A percentile compares a stretch with the other conserved stretches of the same genome.
These are phyloP conservation scores for Chlamydomonas asymmetrica DNA, from an alignment of 139 green algal genomes.

Conservation along the genomic window DNA sequence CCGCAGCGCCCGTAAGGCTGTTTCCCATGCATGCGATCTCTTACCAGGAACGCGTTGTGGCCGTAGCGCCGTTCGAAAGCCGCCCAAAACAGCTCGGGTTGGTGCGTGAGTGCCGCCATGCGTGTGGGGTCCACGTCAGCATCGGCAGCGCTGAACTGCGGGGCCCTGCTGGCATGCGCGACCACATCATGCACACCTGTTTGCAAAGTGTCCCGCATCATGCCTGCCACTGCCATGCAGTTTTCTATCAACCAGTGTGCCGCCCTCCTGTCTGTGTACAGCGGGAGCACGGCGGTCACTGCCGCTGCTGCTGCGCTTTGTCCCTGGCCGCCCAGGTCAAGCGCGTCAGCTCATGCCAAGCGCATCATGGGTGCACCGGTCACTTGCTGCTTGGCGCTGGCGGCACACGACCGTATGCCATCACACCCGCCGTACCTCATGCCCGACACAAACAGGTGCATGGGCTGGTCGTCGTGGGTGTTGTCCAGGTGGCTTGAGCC, in stretches of 20 bases:
- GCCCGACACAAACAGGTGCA: slow-evolving; percentile 51
- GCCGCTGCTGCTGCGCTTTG: no score
- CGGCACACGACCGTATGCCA: not conserved
- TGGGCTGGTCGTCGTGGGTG: no score
- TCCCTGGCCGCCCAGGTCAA: no score
- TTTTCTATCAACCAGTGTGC: no score
- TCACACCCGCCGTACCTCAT: slow-evolving; percentile 27
- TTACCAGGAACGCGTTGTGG: slow-evolving; percentile 35
- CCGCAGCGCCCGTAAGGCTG: not conserved
- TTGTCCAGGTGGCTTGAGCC: no score
- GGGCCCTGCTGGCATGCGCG: slow-evolving; percentile 19
- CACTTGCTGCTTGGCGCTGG: not conserved
- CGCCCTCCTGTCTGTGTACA: no score
- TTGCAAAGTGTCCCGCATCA: no score
- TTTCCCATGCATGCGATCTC: not conserved
- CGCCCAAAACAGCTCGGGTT: slow-evolving; percentile 44
- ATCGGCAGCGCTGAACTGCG: slow-evolving; percentile 7
- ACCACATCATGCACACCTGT: no score
- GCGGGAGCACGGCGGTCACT: no score
- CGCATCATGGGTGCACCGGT: no score
- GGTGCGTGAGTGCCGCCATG: slow-evolving; percentile 42
- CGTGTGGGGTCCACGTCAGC: slow-evolving; percentile 49
- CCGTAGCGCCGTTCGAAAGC: slow-evolving; percentile 55
- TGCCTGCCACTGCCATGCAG: no score
- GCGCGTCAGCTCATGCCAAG: no score